Percentiles rank a stretch among this genome's conserved stretches.
phyloP scores from a whole-genome alignment of 495 filamentous ascomycete genomes.

The Hypoxylon intermedium region DNA sequence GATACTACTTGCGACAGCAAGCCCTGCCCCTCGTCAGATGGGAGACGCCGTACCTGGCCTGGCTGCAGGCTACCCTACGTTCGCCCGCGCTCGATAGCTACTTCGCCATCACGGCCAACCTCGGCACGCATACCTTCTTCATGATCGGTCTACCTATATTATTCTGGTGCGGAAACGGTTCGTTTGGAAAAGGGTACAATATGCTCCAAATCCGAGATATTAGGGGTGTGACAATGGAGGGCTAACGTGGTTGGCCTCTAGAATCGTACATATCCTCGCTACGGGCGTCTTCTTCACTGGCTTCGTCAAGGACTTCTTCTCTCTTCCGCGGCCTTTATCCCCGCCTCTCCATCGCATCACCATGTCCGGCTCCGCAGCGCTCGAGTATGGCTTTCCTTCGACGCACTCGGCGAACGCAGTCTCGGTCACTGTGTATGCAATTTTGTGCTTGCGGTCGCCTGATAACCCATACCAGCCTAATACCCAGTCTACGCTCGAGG shows the following conservation, averaged over 20 bases:
- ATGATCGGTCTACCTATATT: conserved; percentile 92
- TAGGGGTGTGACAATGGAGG: background rate
- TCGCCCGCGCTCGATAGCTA: conserved; percentile 88
- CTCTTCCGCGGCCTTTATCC: conserved; percentile 91
- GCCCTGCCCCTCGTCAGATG: conserved; percentile 87
- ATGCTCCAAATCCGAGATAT: conserved; percentile 43
- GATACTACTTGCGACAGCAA: conserved; percentile 79
- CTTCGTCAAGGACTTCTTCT: conserved; percentile 91
- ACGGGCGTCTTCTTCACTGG: conserved; percentile 91
- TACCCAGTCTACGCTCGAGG: conserved; percentile 66
- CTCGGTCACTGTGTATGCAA: conserved; percentile 85
- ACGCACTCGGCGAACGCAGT: conserved; percentile 97
- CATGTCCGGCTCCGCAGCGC: conserved; percentile 91
- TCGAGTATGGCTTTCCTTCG: conserved; percentile 97
- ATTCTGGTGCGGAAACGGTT: conserved; percentile 91
- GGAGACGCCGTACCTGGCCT: conserved; percentile 94
- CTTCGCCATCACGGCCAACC: conserved; percentile 94
- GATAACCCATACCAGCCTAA: conserved; percentile 58
- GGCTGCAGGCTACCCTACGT: conserved; percentile 76
- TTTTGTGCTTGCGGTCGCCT: conserved; percentile 68
- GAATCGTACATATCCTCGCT: conserved; percentile 87
- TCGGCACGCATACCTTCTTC: conserved; percentile 98
- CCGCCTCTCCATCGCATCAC: conserved; percentile 93
- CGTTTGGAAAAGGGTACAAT: conserved; percentile 85
- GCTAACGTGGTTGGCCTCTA: conserved; percentile 46